Evolutionary conservation across 805 yeast species (phyloP), one percentile per base, ranked within the genome.

Genomic region (Candida schatavii): DNA sequence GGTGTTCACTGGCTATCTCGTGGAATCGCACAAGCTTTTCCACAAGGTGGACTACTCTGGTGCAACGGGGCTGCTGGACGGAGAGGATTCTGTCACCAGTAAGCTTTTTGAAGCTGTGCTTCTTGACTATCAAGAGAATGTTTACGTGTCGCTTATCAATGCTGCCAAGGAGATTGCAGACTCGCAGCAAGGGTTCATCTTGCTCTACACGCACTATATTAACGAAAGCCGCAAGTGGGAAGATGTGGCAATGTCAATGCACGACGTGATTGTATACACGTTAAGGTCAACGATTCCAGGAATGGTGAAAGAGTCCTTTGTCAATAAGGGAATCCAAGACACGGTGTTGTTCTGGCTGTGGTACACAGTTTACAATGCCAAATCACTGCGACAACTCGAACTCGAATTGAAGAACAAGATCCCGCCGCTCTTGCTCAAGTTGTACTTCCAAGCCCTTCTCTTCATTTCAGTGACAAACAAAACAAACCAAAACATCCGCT

Each of bases 11-110:
- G 49, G 63, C 52, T 52, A 54, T 70, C 32, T 63, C 6, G 50
- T 56, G 3, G 68, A 68, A 26, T 60, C 81, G 2, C 60, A 57
- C 32, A 51, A 56, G 2, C 53, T 83, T 2, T 78, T 84, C 39
- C 52, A 57, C 9, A 39, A 54, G 10, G 45, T 62, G 10, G 57
- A 61, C 37, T 53, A 47, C 29, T n/a, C 29, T n/a, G n/a, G n/a
- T n/a, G n/a, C n/a, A n/a, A n/a, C n/a, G n/a, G n/a, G n/a, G n/a
- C n/a, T n/a, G n/a, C 22, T 22, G 1, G 44, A 46, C 17, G 48
- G 55, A 15, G 57, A 57, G 3, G 57, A 63, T 10, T 56, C 55
- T 0, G 47, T 59, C 11, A 59, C 58, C 37, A 69, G 62, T n/a
- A 66, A 66, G 13, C 53, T 77, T 13, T 72, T 76, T 43, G 68